These are phyloP conservation scores for Colletotrichum limetticola DNA, from an alignment of 2,329 filamentous ascomycete species.

Conservation along the genomic window DNA sequence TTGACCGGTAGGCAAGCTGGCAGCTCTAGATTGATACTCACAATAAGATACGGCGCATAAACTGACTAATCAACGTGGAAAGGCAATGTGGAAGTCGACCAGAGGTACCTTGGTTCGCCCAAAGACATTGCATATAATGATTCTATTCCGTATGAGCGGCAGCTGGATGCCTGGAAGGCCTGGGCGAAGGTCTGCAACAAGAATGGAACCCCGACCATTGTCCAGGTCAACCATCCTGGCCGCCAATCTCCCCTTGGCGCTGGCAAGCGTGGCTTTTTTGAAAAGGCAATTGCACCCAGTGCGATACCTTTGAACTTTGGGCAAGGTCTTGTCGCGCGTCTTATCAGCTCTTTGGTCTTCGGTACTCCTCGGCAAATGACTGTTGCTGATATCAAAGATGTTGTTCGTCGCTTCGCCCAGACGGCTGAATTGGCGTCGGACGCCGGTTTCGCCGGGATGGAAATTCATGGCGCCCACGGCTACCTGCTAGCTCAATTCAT, in stretches of 20 bases:
- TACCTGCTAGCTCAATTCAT: conserved; percentile 69
- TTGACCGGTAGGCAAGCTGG: conserved; percentile 51
- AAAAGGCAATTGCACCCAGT: conserved; percentile 55
- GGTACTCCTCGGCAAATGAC: conserved; percentile 69
- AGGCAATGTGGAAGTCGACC: conserved; percentile 59
- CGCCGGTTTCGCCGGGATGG: conserved; percentile 57
- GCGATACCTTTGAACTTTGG: conserved; percentile 56
- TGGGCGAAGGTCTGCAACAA: conserved; percentile 47
- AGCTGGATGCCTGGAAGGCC: conserved; percentile 49
- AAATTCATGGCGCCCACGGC: conserved; percentile 64
- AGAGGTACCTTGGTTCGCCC: conserved; percentile 47
- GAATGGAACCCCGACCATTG: conserved; percentile 49
- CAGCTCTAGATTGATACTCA: not conserved
- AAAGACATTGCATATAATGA: conserved; percentile 48
- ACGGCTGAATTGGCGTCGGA: conserved; percentile 59
- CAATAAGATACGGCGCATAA: too few species aligned
- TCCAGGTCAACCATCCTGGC: conserved; percentile 60
- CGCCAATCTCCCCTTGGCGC: conserved; percentile 53
- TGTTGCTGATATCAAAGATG: conserved; percentile 60
- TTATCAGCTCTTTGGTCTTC: conserved; percentile 51
- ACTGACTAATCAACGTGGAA: not conserved
- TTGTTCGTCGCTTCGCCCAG: conserved; percentile 62
- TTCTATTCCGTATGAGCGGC: conserved; percentile 39
- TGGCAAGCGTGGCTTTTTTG: conserved; percentile 47
- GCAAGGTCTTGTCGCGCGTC: conserved; percentile 45